Evolutionary conservation across 305 asterid species (phyloP), one percentile per base, ranked within the genome.

Genomic region (Fraxinus angustifolia): DNA sequence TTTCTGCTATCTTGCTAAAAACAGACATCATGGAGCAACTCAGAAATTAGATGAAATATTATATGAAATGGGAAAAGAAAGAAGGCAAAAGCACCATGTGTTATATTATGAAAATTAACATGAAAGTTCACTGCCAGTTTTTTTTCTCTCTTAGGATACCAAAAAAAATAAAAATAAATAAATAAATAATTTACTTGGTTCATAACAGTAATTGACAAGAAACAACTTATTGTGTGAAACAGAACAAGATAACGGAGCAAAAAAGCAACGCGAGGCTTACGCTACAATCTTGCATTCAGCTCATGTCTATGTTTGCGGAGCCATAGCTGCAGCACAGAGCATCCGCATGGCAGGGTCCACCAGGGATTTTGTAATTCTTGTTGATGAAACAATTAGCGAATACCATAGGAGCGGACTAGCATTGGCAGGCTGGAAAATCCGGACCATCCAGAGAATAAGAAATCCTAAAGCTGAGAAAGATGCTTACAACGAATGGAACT

Each of bases 231-330:
- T 71, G 40, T 71, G 45, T 71, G 28, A 85, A 40, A 58, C 93
- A 90, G 94, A 87, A 33, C 60, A 75, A 76, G 90, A 82, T 42
- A 74, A 89, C 28, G 33, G 83, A 3, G 84, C 87, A 79, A 73
- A 80, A 77, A 84, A 28, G 88, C 92, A 87, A 14, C 87, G 92
- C 0, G 98, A 94, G 85, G 98, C 98, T 16, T 94, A 94, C 45
- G 97, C 97, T 4, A 91, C 98, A 6, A 89, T 94, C 83, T 85
- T 94, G 16, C 98, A 94, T 76, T 92, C 97, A 23, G 95, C 97
- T 28, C 84, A 92, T 35, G 93, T 85, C 8, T 94, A 94, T 56
- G 98, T 92, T 0, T 94, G 98, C 48, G 98, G 98, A 53, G 98
- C 98, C 48, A 94, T 94, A 28, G 91, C 91, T 31, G 97, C 97